phyloP scores from a whole-genome alignment of 192 early-diverging fungal genomes.

The Backusella liffmaniae region DNA sequence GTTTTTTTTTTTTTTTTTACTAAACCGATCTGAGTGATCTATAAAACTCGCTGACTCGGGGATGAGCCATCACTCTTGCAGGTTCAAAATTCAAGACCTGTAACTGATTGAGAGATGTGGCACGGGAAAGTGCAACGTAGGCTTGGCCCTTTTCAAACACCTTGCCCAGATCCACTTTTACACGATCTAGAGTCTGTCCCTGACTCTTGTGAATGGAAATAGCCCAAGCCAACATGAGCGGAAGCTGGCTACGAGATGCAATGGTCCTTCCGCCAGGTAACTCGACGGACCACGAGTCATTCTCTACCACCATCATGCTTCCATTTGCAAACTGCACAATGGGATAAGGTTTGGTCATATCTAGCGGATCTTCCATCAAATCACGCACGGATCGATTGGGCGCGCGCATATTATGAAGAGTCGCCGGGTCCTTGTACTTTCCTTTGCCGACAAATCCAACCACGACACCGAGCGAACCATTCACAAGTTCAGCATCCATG shows the following conservation, averaged over 20 bases:
- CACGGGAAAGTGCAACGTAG: slow-evolving; percentile 83
- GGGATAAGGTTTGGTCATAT: slow-evolving; percentile 33
- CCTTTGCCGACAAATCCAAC: slow-evolving; percentile 42
- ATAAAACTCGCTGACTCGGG: slow-evolving; percentile 70
- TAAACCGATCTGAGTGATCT: slow-evolving; percentile 8
- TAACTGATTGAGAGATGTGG: slow-evolving; percentile 64
- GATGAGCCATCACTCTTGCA: slow-evolving; percentile 69
- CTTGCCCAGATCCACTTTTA: slow-evolving; percentile 70
- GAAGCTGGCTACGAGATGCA: slow-evolving; percentile 54
- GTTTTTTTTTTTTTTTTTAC: background rate
- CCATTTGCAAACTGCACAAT: slow-evolving; percentile 40
- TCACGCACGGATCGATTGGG: slow-evolving; percentile 11
- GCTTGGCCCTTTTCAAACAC: slow-evolving; percentile 86
- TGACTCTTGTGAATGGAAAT: slow-evolving; percentile 88
- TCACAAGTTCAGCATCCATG: slow-evolving; percentile 62
- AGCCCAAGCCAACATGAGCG: slow-evolving; percentile 83
- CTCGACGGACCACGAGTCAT: slow-evolving; percentile 57
- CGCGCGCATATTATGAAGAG: background rate
- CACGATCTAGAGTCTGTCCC: slow-evolving; percentile 79
- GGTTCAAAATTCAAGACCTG: slow-evolving; percentile 71
- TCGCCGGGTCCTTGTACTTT: slow-evolving; percentile 3
- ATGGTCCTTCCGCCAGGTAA: slow-evolving; percentile 32
- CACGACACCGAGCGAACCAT: slow-evolving; percentile 76
- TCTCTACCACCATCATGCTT: slow-evolving; percentile 47
- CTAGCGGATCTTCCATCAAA: background rate